phyloP scores from a whole-genome alignment of 2,329 filamentous ascomycete species.

The Leptographium wingfieldii region DNA sequence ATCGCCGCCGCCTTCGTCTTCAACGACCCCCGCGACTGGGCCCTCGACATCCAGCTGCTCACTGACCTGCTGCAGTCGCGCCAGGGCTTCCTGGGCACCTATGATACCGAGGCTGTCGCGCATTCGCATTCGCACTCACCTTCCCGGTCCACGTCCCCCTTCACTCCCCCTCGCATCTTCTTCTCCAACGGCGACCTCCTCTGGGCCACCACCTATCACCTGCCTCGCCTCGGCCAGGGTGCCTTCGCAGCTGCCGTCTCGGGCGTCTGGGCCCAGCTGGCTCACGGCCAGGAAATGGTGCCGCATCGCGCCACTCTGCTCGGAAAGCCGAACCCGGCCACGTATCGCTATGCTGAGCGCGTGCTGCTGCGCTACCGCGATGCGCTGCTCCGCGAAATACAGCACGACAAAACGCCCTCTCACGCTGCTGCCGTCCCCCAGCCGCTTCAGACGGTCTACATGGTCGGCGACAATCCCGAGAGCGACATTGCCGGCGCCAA shows the following conservation, averaged over 20 bases:
- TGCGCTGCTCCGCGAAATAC: conserved; percentile 25
- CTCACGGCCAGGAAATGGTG: conserved; percentile 43
- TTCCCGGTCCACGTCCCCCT: conserved; percentile 13
- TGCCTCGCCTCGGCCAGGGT: conserved; percentile 82
- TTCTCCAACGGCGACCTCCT: conserved; percentile 85
- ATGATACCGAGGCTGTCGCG: conserved; percentile 47
- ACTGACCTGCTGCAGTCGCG: conserved; percentile 70
- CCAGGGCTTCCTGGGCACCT: conserved; percentile 68
- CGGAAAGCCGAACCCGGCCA: conserved; percentile 68
- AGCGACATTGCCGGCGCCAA: conserved; percentile 87
- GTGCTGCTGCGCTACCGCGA: conserved; percentile 51
- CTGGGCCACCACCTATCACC: conserved; percentile 76
- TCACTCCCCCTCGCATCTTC: conserved; percentile 45
- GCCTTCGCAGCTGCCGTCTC: conserved; percentile 74
- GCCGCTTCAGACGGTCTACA: conserved; percentile 67
- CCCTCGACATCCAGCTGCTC: conserved; percentile 74
- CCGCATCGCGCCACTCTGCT: conserved; percentile 46
- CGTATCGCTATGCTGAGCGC: conserved; percentile 75
- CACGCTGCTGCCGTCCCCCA: neutral
- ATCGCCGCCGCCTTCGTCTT: conserved; percentile 89
- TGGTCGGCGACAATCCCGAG: conserved; percentile 85
- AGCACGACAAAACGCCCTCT: neutral
- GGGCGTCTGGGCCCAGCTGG: conserved; percentile 66
- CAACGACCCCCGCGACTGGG: conserved; percentile 96
- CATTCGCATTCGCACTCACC: conserved; percentile 36